Evolutionary conservation across 352 stramenopile genomes (phyloP).

Genomic region (Phytophthora agathidicida): DNA sequence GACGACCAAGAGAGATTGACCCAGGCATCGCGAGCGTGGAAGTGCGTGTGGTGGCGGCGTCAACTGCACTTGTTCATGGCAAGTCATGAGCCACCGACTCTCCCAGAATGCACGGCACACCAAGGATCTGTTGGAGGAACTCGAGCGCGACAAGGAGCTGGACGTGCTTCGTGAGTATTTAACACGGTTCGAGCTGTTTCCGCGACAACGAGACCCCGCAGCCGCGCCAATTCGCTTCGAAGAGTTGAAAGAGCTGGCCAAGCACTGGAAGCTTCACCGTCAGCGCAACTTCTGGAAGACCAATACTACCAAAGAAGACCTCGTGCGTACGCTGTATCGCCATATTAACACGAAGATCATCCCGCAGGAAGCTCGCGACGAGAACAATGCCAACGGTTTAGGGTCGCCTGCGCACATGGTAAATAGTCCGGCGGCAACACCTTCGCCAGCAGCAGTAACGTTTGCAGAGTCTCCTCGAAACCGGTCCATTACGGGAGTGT

Average conservation of each 20-base stretch:
- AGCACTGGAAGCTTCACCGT: constrained; percentile 91
- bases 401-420: constrained; percentile 15
- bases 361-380: constrained; percentile 60
- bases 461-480: constrained; percentile 64
- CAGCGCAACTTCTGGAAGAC: constrained; percentile 92
- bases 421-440: constrained; percentile 24
- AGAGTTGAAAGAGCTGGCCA: constrained; percentile 91
- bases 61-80: not conserved
- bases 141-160: constrained; percentile 88
- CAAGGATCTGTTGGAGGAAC: constrained; percentile 81
- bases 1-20: constrained; percentile 18
- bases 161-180: constrained; percentile 87
- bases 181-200: constrained; percentile 82
- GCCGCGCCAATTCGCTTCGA: constrained; percentile 88
- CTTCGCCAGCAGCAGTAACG: constrained; percentile 46
- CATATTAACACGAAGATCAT: constrained; percentile 91
- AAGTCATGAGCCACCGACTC: constrained; percentile 78
- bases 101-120: constrained; percentile 85
- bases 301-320: constrained; percentile 88
- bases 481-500: constrained; percentile 47
- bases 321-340: constrained; percentile 82
- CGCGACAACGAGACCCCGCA: constrained; percentile 69
- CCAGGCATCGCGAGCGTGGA: not conserved
- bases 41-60: not conserved
- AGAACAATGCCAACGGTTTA: constrained; percentile 32